phyloP scores from a whole-genome alignment of 2,329 filamentous ascomycete species.

The Cordyceps tenuipes region DNA sequence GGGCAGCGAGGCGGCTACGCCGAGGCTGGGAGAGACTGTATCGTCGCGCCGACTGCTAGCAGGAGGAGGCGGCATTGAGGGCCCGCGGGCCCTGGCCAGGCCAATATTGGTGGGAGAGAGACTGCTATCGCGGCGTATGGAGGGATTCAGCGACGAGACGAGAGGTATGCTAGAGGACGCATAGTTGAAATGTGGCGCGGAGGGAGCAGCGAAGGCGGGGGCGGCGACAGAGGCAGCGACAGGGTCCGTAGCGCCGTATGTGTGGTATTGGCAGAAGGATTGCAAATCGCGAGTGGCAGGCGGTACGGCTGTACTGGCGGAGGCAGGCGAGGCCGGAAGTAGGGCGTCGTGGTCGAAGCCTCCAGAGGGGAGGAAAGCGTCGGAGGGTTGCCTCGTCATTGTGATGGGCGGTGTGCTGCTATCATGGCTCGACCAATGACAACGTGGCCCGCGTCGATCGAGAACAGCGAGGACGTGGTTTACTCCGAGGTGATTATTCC shows the following conservation, averaged over 20 bases:
- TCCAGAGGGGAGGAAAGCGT: slow-evolving; percentile 35
- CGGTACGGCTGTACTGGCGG: slow-evolving; percentile 24
- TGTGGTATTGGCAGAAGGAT: slow-evolving; percentile 29
- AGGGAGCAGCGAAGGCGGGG: slow-evolving; percentile 15
- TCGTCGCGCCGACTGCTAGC: not conserved
- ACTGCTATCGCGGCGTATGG: slow-evolving; percentile 12
- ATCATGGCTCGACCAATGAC: slow-evolving; percentile 7
- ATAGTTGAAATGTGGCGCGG: slow-evolving; percentile 15
- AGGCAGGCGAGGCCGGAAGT: slow-evolving; percentile 19
- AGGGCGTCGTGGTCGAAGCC: slow-evolving; percentile 26
- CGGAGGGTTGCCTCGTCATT: slow-evolving; percentile 34
- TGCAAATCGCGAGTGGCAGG: slow-evolving; percentile 28
- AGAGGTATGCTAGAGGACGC: slow-evolving; percentile 17
- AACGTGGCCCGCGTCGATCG: not conserved
- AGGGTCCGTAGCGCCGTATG: slow-evolving; percentile 13
- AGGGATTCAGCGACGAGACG: slow-evolving; percentile 16
- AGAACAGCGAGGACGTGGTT: not conserved
- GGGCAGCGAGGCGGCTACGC: slow-evolving; percentile 19
- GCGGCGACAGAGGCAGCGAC: slow-evolving; percentile 14
- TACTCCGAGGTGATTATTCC: not conserved
- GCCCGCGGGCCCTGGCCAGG: slow-evolving; percentile 6
- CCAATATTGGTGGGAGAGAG: slow-evolving; percentile 13
- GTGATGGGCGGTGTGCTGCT: slow-evolving; percentile 4
- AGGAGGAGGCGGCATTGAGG: slow-evolving; percentile 1
- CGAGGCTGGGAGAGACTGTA: slow-evolving; percentile 10